These are phyloP conservation scores for Fusarium keratoplasticum DNA, from an alignment of 2,329 filamentous ascomycete species.

Conservation along the genomic window DNA sequence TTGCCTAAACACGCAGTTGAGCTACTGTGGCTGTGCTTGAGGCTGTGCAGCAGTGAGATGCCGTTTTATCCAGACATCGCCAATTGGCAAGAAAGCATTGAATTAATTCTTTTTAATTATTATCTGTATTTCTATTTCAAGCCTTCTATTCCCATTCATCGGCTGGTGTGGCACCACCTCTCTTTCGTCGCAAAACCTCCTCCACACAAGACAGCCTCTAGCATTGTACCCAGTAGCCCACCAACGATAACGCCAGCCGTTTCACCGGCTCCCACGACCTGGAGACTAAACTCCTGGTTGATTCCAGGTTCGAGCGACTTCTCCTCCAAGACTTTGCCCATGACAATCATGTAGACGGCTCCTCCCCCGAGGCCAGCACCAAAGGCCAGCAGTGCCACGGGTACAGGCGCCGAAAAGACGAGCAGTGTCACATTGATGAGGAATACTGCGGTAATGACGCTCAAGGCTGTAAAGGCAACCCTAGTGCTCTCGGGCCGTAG, in stretches of 20 bases:
- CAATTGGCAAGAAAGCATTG: not conserved
- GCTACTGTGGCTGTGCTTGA: constrained; percentile 36
- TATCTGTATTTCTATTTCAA: not conserved
- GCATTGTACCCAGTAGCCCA: constrained; percentile 37
- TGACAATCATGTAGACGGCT: constrained; percentile 44
- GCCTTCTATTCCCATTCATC: constrained; percentile 2
- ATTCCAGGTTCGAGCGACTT: constrained; percentile 23
- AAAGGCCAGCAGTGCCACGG: constrained; percentile 44
- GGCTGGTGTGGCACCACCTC: constrained; percentile 46
- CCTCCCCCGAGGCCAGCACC: constrained; percentile 44
- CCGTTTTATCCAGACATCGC: not conserved
- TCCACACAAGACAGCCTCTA: constrained; percentile 43
- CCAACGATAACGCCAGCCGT: constrained; percentile 44
- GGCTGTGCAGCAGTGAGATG: not conserved
- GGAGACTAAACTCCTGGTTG: constrained; percentile 46
- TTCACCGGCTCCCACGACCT: constrained; percentile 45
- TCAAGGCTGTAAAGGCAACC: constrained; percentile 16
- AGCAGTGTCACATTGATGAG: constrained; percentile 40
- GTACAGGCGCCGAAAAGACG: constrained; percentile 31
- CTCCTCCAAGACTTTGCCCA: constrained; percentile 36
- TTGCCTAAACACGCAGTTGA: not conserved
- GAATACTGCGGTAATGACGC: constrained; percentile 9
- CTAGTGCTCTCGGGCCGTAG: constrained; percentile 23
- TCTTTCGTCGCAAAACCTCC: constrained; percentile 7
- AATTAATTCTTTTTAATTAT: not conserved